These are phyloP conservation scores for Tulasnella sp. DNA, from an alignment of 768 basidiomycete species.

Conservation along the genomic window DNA sequence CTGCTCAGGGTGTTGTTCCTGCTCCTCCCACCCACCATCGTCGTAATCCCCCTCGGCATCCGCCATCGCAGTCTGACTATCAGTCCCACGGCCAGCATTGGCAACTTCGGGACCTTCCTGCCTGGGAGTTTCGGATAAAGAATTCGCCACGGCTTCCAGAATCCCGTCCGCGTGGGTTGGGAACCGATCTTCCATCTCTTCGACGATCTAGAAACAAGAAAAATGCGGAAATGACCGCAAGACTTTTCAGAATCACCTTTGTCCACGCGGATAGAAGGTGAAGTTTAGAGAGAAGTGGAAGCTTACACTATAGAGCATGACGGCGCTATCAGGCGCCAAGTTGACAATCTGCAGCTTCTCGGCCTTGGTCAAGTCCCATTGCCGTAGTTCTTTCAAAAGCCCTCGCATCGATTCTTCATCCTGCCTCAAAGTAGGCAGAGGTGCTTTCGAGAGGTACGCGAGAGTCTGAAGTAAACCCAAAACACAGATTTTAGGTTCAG, in stretches of 20 bases:
- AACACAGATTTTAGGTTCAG: too few relatives aligned
- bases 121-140: slow-evolving; percentile 27
- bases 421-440: slow-evolving; percentile 61
- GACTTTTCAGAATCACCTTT: not conserved
- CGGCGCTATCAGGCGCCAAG: slow-evolving; percentile 67
- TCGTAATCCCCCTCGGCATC: slow-evolving; percentile 18
- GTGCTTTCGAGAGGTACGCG: slow-evolving; percentile 67
- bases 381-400: slow-evolving; percentile 58
- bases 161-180: slow-evolving; percentile 63
- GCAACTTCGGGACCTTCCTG: slow-evolving; percentile 20
- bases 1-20: slow-evolving; percentile 21
- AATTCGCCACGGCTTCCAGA: slow-evolving; percentile 46
- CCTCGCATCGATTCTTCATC: slow-evolving; percentile 53
- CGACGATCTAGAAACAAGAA: slow-evolving; percentile 61
- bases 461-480: too few relatives aligned
- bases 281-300: too few relatives aligned
- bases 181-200: slow-evolving; percentile 81
- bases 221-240: not conserved
- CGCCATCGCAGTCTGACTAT: slow-evolving; percentile 19
- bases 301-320: slow-evolving; percentile 86
- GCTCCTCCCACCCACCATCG: slow-evolving; percentile 25
- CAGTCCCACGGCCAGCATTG: slow-evolving; percentile 20
- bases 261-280: too few relatives aligned
- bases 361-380: slow-evolving; percentile 72
- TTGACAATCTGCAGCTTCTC: slow-evolving; percentile 94